Percentiles rank a stretch among this genome's conserved stretches.
Evolutionary conservation across 441 rosid species (phyloP).

Genomic region (Populus hybrid): DNA sequence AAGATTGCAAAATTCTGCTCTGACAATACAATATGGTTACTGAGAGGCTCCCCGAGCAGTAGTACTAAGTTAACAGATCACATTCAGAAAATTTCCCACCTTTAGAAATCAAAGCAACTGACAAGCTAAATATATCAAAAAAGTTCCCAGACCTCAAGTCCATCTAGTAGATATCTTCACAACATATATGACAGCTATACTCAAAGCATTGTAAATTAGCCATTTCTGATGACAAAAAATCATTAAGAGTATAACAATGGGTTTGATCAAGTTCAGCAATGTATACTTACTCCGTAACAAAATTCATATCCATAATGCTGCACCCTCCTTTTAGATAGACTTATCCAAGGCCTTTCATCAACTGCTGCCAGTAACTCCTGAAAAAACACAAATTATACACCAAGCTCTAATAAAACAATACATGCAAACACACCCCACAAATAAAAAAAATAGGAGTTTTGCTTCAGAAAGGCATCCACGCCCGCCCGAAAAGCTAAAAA

Average conservation of each 20-base stretch:
- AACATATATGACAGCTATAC: background rate
- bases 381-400: constrained; percentile 2
- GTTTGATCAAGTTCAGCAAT: constrained; percentile 1
- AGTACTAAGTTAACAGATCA: background rate
- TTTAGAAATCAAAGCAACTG: background rate
- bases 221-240: background rate
- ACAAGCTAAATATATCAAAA: background rate
- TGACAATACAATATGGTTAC: background rate
- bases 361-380: constrained; percentile 89
- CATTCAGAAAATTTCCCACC: background rate
- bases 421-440: background rate
- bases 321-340: constrained; percentile 80
- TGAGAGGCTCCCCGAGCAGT: background rate
- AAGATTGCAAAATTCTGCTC: background rate
- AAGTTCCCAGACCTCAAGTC: background rate
- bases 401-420: background rate
- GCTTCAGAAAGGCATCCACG: background rate
- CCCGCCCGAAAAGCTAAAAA: background rate
- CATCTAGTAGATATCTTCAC: background rate
- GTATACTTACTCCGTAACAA: constrained; percentile 51
- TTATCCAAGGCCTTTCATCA: constrained; percentile 69
- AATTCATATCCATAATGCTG: constrained; percentile 97
- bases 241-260: background rate
- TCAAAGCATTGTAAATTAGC: background rate
- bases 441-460: background rate